These are phyloP conservation scores for Ceratocystis destructans DNA, from an alignment of 2,329 filamentous ascomycete genomes.

Conservation along the genomic window DNA sequence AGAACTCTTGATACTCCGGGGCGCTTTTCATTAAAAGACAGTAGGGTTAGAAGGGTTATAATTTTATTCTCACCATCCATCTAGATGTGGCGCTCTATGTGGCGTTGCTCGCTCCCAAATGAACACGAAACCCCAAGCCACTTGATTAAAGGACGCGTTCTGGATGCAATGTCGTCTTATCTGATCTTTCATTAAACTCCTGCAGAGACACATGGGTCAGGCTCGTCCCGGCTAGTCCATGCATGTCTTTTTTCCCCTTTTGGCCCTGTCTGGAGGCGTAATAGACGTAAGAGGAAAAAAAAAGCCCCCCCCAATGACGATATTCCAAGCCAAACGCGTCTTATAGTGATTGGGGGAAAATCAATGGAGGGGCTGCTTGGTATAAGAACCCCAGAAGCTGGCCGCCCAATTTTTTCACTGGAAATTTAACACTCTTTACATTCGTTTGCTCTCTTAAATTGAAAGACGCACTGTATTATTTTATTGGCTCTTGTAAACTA, in stretches of 20 bases:
- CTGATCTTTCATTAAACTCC: slow-evolving; percentile 5
- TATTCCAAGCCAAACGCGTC: neutral
- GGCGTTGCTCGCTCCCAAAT: neutral
- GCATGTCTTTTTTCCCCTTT: neutral
- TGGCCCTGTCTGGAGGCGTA: neutral
- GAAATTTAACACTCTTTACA: neutral
- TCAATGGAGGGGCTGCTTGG: neutral
- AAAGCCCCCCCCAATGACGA: slow-evolving; percentile 1
- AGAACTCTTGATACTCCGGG: too few relatives aligned
- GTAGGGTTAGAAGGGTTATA: too few relatives aligned
- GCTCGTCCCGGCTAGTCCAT: neutral
- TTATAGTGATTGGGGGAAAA: slow-evolving; percentile 1
- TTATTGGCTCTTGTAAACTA: neutral
- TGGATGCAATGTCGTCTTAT: neutral
- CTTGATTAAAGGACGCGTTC: neutral
- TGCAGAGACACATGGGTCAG: neutral
- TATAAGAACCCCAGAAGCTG: slow-evolving; percentile 8
- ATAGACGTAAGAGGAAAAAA: neutral
- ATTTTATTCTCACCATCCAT: too few relatives aligned
- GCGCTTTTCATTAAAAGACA: too few relatives aligned
- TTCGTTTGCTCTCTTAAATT: neutral
- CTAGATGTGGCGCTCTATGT: neutral
- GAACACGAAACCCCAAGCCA: neutral
- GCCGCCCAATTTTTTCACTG: neutral
- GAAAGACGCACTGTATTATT: neutral